Evolutionary conservation across 2,329 filamentous ascomycete genomes (phyloP), one percentile per base, ranked within the genome.

Genomic region (Fusarium mangiferae): DNA sequence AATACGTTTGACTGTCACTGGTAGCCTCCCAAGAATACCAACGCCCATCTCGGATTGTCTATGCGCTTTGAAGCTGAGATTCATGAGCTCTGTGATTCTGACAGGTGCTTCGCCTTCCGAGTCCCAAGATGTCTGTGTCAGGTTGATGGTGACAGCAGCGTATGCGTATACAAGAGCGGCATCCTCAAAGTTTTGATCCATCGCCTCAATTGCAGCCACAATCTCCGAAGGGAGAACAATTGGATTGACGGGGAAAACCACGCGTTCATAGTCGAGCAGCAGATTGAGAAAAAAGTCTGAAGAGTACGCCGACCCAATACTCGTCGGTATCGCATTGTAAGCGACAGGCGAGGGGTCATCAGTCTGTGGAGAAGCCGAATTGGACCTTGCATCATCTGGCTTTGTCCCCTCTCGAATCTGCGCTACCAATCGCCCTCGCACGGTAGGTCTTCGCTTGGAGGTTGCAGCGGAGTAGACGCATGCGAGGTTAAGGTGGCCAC

Each of bases 1-100:
- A 7, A 86, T 82, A 24, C 84, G 82, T 49, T 85, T 83, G 22
- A 87, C 81, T 0, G 83, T 84, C 3, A 84, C 81, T 1, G 81
- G 81, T 3, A 83, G 78, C 5, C 82, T 81, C 22, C 82, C 81
- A 3, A 81, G 78, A 11, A 83, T 79, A 5, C 80, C 75, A 57
- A 80, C 45, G 2, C 42, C 59, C 15, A 74, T 13, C 13, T 61
- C 85, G 75, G 54, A 75, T 20, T 76, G 73, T 12, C 73, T 77
- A 45, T 82, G 79, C 1, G 78, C 76, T 12, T 69, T 73, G 49
- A 78, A 82, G 51, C 76, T 72, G 5, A 71, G 68, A 11, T 73
- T 69, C 38, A 77, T 62, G 0, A 78, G 75, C 20, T 81, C 79
- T 1, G 74, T 79, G 70, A 83, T 80, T 24, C 79, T 80, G 1